Conservation (phyloP, 2,329 filamentous ascomycete species). For the Tolypocladium nubicola region DNA sequence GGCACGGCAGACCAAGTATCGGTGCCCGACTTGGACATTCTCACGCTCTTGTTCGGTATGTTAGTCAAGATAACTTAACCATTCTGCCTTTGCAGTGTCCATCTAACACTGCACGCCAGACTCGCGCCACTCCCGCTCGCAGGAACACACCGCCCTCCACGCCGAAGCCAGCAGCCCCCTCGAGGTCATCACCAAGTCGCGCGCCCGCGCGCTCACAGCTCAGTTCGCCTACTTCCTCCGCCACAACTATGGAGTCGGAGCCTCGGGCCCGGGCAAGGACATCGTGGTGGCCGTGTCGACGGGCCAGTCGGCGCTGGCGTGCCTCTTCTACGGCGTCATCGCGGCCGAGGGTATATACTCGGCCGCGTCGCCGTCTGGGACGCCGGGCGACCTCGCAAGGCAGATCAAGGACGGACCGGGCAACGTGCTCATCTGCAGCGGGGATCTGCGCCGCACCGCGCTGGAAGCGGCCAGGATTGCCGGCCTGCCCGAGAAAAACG, state of each 20-base stretch:
- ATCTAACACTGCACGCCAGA: slow-evolving; percentile 15
- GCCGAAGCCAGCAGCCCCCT: slow-evolving; percentile 44
- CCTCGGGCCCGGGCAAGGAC: slow-evolving; percentile 34
- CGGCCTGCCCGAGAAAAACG: slow-evolving; percentile 30
- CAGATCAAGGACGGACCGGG: slow-evolving; percentile 28
- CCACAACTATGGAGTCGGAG: slow-evolving; percentile 38
- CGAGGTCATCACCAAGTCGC: slow-evolving; percentile 41
- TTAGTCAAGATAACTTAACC: background rate
- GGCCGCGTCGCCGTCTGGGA: slow-evolving; percentile 39
- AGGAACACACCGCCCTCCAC: slow-evolving; percentile 43
- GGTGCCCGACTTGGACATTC: slow-evolving; percentile 28
- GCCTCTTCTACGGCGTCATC: slow-evolving; percentile 44
- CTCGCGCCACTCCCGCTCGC: slow-evolving; percentile 17
- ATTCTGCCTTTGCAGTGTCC: background rate
- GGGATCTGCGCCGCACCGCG: slow-evolving; percentile 34
- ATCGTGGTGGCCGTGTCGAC: slow-evolving; percentile 46
- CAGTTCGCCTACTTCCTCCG: slow-evolving; percentile 46
- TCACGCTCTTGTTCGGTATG: slow-evolving; percentile 33
- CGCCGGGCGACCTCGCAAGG: slow-evolving; percentile 37
- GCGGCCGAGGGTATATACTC: slow-evolving; percentile 50
- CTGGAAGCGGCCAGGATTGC: slow-evolving; percentile 36
- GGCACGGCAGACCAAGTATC: background rate
- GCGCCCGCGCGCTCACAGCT: slow-evolving; percentile 35
- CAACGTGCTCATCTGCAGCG: slow-evolving; percentile 32
- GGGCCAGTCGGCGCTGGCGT: slow-evolving; percentile 43